phyloP scores from a whole-genome alignment of 208 protist genomes.

The Trypanosoma boissoni region DNA sequence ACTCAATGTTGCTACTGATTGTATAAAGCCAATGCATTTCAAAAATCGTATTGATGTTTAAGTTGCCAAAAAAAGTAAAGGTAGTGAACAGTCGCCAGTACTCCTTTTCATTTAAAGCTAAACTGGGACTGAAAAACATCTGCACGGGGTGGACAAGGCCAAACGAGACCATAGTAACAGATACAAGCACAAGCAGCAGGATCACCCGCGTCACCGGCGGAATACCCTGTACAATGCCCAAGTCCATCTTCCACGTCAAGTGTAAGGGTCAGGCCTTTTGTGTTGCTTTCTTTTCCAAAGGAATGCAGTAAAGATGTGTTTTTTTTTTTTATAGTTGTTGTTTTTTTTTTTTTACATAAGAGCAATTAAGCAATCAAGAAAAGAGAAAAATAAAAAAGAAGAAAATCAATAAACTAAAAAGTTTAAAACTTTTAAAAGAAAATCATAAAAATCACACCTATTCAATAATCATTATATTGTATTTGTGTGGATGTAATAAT shows the following conservation, averaged over 20 bases:
- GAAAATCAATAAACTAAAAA: not conserved
- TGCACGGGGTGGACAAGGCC: conserved; percentile 67
- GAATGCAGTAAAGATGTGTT: too few species aligned
- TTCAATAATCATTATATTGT: too few species aligned
- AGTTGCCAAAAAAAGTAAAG: conserved; percentile 65
- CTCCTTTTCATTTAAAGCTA: conserved; percentile 73
- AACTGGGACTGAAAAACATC: conserved; percentile 59
- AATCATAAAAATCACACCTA: too few species aligned
- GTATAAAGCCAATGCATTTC: conserved; percentile 67
- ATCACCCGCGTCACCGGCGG: conserved; percentile 41
- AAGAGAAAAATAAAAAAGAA: conserved; percentile 1
- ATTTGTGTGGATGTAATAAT: too few species aligned
- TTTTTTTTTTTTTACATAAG: too few species aligned
- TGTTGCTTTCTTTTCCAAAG: too few species aligned
- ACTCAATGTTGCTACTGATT: conserved; percentile 59
- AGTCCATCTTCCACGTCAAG: conserved; percentile 14
- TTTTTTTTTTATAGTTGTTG: too few species aligned
- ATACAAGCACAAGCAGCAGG: conserved; percentile 26
- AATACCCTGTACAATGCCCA: conserved; percentile 10
- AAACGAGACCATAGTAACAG: conserved; percentile 45
- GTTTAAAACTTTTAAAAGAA: not conserved
- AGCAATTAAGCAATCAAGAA: not conserved
- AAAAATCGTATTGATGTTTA: conserved; percentile 51
- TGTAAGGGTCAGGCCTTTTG: too few species aligned
- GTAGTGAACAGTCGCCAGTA: conserved; percentile 81